A percentile compares a stretch with the other conserved stretches of the same genome.
These are phyloP conservation scores for Ophiostoma sp. DNA, from an alignment of 2,329 filamentous ascomycete genomes.

Conservation along the genomic window DNA sequence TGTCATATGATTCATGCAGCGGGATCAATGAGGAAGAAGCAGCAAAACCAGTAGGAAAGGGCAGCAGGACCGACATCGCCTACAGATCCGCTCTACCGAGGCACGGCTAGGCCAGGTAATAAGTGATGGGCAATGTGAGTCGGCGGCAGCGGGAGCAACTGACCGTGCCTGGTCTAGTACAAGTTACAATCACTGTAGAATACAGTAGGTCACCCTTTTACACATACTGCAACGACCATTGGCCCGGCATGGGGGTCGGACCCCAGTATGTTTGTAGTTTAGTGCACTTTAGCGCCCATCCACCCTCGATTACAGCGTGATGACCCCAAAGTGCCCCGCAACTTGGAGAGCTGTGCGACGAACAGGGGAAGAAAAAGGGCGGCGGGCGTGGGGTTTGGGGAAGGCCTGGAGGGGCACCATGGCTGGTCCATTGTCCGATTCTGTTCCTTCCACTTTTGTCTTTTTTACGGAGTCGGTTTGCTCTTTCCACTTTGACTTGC, in stretches of 20 bases:
- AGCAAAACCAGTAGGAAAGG: neutral
- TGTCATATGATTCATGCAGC: conserved; percentile 4
- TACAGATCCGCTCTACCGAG: conserved; percentile 26
- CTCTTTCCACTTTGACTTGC: neutral
- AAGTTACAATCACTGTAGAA: neutral
- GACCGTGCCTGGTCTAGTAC: neutral
- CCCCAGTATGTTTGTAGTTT: neutral
- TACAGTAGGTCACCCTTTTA: neutral
- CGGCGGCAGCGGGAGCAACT: neutral
- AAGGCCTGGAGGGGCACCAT: conserved; percentile 18
- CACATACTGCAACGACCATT: conserved; percentile 6
- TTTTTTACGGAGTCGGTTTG: neutral
- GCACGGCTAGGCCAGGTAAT: conserved; percentile 17
- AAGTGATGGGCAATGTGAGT: neutral
- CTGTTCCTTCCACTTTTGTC: neutral
- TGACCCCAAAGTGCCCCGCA: conserved; percentile 20
- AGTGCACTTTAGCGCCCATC: neutral
- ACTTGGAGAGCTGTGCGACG: conserved; percentile 16
- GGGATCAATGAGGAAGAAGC: neutral
- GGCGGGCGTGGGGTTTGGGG: conserved; percentile 21
- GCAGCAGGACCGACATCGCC: neutral
- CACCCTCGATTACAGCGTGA: neutral
- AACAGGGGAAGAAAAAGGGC: neutral
- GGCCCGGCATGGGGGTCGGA: conserved; percentile 8
- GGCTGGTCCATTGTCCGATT: neutral